These are phyloP conservation scores for Sporothrix pseudoabietina DNA, from an alignment of 2,329 filamentous ascomycete genomes.

Conservation along the genomic window DNA sequence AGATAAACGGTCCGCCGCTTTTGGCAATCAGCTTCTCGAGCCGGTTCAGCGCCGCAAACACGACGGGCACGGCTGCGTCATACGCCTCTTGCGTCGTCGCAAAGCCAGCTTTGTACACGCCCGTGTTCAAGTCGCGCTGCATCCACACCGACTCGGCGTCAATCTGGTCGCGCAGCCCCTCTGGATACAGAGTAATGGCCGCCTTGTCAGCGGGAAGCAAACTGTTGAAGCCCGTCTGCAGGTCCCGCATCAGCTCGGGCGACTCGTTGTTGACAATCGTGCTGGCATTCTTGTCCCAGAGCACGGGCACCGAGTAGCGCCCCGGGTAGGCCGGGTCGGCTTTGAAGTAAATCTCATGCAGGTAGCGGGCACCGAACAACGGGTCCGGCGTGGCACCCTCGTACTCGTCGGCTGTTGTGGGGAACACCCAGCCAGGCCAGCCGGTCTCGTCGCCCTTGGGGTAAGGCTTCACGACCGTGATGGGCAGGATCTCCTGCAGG, in stretches of 20 bases:
- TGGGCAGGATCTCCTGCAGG: slow-evolving; percentile 54
- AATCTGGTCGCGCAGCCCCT: slow-evolving; percentile 50
- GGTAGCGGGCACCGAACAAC: slow-evolving; percentile 59
- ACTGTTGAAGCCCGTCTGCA: slow-evolving; percentile 58
- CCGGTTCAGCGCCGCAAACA: slow-evolving; percentile 63
- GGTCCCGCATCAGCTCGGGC: slow-evolving; percentile 58
- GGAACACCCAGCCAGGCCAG: slow-evolving; percentile 66
- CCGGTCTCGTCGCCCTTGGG: slow-evolving; percentile 66
- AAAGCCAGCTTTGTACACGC: slow-evolving; percentile 66
- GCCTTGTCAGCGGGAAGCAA: slow-evolving; percentile 47
- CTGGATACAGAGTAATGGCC: slow-evolving; percentile 56
- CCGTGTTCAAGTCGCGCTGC: slow-evolving; percentile 57
- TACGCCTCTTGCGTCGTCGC: slow-evolving; percentile 58
- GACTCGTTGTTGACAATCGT: slow-evolving; percentile 65
- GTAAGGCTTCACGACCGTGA: slow-evolving; percentile 65
- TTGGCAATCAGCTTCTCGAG: slow-evolving; percentile 51
- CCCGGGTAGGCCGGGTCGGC: slow-evolving; percentile 63
- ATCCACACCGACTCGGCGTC: slow-evolving; percentile 58
- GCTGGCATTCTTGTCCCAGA: slow-evolving; percentile 62
- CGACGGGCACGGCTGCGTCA: slow-evolving; percentile 54
- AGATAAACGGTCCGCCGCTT: slow-evolving; percentile 54
- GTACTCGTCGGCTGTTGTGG: slow-evolving; percentile 54
- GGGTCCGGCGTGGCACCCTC: slow-evolving; percentile 62
- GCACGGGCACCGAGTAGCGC: slow-evolving; percentile 60
- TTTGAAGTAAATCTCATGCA: slow-evolving; percentile 65